Evolutionary conservation across 169 alveolate species (phyloP).

Genomic region (Cryptosporidium baileyi): DNA sequence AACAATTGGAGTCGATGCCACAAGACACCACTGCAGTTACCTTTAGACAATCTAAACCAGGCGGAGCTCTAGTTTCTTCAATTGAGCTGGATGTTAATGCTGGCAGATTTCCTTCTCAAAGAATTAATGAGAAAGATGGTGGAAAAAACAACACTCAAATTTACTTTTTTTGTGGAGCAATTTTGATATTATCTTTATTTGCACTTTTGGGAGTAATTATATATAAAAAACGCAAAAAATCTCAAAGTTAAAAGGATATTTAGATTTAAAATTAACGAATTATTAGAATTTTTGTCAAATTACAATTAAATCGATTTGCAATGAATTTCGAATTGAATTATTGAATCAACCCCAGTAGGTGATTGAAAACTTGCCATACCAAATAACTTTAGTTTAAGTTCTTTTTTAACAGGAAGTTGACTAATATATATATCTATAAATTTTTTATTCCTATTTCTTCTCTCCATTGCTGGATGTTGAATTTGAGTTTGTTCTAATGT

Average conservation of each 20-base stretch:
- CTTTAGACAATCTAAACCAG: background rate
- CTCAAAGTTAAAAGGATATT: background rate
- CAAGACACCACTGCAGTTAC: constrained; percentile 17
- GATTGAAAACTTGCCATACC: constrained; percentile 38
- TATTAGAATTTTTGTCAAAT: no score
- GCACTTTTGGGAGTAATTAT: constrained; percentile 18
- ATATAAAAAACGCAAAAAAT: constrained; percentile 10
- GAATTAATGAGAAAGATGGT: background rate
- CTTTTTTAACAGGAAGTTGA: background rate
- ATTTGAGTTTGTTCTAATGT: constrained; percentile 31
- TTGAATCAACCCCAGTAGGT: constrained; percentile 48
- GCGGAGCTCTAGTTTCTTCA: constrained; percentile 36
- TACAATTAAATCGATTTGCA: no score
- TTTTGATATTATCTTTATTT: constrained; percentile 1
- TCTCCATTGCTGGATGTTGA: constrained; percentile 5
- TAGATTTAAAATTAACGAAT: background rate
- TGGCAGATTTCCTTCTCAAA: background rate
- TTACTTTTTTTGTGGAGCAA: constrained; percentile 23
- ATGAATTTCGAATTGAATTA: no score
- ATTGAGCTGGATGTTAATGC: constrained; percentile 1
- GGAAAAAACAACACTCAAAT: background rate
- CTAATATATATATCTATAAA: background rate
- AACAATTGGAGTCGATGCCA: background rate
- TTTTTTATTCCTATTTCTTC: constrained; percentile 8
- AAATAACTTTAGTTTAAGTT: background rate